Base-by-base conservation (phyloP, 2,329 filamentous ascomycete species). In the Colletotrichum navitas region DNA sequence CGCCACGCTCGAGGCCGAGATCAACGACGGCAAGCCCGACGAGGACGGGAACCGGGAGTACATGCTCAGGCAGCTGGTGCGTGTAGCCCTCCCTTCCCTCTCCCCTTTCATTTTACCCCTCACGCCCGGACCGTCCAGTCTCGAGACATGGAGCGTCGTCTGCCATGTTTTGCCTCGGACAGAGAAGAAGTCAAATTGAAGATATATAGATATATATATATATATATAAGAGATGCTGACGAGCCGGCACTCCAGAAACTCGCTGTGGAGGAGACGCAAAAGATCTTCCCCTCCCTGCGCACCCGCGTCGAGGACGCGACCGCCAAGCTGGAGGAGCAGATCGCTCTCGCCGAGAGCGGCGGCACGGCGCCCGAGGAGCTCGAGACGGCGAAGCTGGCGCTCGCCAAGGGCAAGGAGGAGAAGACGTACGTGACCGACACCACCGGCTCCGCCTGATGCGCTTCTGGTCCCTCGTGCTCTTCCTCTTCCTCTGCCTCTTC, bases 181-280 rank as follows among this genome's bases (percentile, higher is more conserved):
- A 2, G 43, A n/a, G 3, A n/a, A n/a, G 11, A 45, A 21, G 41
- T 21, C 16, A 43, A 7, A 3, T 8, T 21, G 2, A 7, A 43
- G 6, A 43, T 29, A 29, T 29, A 29, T 29, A 29, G 2, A 29
- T 29, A 29, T 29, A 29, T 29, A 29, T 4, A 29, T 29, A 4
- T 29, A 29, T 29, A 29, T 29, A 12, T 5, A 29, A 6, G 49
- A 18, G 12, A 2, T 32, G 29, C n/a, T 54, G 10, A 68, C 63
- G 47, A 16, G 54, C 51, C 6, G 12, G n/a, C 45, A 4, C 43
- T 24, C 71, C 77, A 97, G 94, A 88, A 89, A 83, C 88, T 89
- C 84, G 95, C 93, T 29, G 85, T 94, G n/a, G 90, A 94, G 75
- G 93, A 99, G 83, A 98, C 96, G 11, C 92, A 92, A 79, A 92